Evolutionary conservation across 768 basidiomycete species (phyloP).

Genomic region (Boletus subparvulus): DNA sequence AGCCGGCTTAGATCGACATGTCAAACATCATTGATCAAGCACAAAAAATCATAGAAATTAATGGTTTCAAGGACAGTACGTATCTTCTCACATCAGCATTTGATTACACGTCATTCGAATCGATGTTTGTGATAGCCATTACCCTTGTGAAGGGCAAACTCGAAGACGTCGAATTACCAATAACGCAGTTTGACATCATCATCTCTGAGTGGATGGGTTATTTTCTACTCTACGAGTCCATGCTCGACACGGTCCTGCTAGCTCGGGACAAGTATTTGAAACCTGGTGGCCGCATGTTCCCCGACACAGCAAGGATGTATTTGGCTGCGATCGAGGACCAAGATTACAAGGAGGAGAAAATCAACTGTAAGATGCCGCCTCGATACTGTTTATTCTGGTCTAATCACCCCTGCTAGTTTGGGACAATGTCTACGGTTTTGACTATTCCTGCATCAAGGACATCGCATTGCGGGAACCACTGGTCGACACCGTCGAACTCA

Average conservation of each 20-base stretch:
- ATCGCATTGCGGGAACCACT: constrained; percentile 95
- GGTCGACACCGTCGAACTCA: constrained; percentile 98
- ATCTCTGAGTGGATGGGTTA: constrained; percentile 99
- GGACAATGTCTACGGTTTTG: constrained; percentile 99
- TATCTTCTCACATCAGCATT: constrained; percentile 12
- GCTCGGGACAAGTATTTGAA: constrained; percentile 97
- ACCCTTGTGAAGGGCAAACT: constrained; percentile 98
- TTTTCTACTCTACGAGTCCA: constrained; percentile 97
- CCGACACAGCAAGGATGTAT: constrained; percentile 89
- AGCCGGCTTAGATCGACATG: constrained; percentile 84
- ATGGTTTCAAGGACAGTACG: constrained; percentile 94
- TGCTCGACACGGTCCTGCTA: constrained; percentile 97
- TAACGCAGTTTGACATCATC: constrained; percentile 95
- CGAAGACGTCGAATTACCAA: constrained; percentile 86
- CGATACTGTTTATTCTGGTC: neutral
- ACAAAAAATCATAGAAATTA: constrained; percentile 92
- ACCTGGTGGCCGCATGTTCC: constrained; percentile 89
- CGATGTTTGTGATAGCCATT: constrained; percentile 56
- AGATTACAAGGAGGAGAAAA: constrained; percentile 99
- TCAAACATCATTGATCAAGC: constrained; percentile 99
- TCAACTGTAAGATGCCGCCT: constrained; percentile 69
- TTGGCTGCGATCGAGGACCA: constrained; percentile 98
- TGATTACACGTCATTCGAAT: constrained; percentile 3
- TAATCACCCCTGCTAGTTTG: constrained; percentile 63
- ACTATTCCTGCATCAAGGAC: constrained; percentile 99